Percentiles rank a stretch among this genome's conserved stretches.
phyloP scores from a whole-genome alignment of 2,329 filamentous ascomycete species.

The Capronia epimyces region DNA sequence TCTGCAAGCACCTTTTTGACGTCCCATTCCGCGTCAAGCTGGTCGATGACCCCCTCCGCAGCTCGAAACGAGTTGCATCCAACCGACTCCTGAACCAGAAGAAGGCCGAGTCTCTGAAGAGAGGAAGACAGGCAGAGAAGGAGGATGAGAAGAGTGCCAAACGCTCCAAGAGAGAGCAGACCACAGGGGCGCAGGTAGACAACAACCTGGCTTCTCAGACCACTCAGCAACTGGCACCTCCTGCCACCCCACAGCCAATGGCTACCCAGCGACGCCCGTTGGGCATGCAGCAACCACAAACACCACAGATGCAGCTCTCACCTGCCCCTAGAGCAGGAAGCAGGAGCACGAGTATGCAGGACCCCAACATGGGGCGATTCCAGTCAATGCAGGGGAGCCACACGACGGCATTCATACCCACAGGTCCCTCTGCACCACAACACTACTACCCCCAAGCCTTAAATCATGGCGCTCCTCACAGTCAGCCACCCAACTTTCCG shows the following conservation, averaged over 20 bases:
- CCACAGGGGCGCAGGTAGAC: not conserved
- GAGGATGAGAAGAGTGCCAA: slow-evolving; percentile 11
- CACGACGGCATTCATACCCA: too few species aligned
- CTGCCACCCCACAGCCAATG: not conserved
- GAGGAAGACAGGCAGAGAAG: slow-evolving; percentile 31
- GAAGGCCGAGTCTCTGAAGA: slow-evolving; percentile 34
- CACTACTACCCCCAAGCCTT: too few species aligned
- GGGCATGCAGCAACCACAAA: too few species aligned
- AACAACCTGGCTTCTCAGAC: not conserved
- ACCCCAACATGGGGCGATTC: too few species aligned
- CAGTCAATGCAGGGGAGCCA: too few species aligned
- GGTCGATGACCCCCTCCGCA: slow-evolving; percentile 35
- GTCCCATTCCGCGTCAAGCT: slow-evolving; percentile 33
- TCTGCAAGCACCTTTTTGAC: slow-evolving; percentile 39
- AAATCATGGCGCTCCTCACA: too few species aligned
- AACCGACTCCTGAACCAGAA: slow-evolving; percentile 34
- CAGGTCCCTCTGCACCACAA: too few species aligned
- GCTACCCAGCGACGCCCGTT: not conserved
- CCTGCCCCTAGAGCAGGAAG: too few species aligned
- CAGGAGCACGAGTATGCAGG: too few species aligned
- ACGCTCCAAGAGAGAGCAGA: slow-evolving; percentile 7
- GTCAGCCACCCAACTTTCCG: too few species aligned
- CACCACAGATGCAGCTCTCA: too few species aligned
- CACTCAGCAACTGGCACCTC: not conserved
- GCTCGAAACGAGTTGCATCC: slow-evolving; percentile 31